Evolutionary conservation across 2,329 filamentous ascomycete genomes (phyloP).

Genomic region (Fusarium marasasianum): DNA sequence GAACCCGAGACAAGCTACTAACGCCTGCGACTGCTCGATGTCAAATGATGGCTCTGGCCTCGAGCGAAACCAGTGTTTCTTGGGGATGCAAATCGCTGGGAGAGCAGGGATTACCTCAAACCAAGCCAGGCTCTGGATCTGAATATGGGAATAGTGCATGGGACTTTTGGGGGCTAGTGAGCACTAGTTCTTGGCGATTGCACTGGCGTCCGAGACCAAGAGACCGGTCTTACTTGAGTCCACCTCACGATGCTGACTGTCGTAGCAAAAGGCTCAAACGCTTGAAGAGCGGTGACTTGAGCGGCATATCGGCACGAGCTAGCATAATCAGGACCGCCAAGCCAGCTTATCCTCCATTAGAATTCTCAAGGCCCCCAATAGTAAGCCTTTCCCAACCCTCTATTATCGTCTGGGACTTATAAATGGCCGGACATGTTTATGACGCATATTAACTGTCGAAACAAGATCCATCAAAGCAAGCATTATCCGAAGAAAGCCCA

Average conservation of each 20-base stretch:
- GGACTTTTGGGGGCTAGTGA: accelerated
- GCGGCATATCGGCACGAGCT: background rate
- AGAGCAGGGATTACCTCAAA: accelerated
- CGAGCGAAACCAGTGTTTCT: accelerated
- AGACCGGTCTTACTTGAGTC: background rate
- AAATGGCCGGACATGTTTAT: accelerated
- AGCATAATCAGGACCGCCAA: accelerated
- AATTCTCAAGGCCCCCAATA: background rate
- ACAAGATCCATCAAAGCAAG: accelerated
- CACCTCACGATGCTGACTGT: background rate
- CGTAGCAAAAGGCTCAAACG: accelerated
- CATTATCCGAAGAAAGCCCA: background rate
- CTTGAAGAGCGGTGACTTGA: background rate
- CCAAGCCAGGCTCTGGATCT: no score
- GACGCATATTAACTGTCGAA: background rate
- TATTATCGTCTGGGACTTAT: accelerated
- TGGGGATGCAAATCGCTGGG: accelerated
- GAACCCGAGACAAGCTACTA: accelerated
- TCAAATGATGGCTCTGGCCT: accelerated
- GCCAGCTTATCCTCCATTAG: no score
- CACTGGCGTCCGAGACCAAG: background rate
- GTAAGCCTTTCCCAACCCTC: no score
- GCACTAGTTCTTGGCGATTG: background rate
- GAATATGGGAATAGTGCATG: accelerated
- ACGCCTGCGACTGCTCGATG: accelerated